Evolutionary conservation across 108 stramenopile species (phyloP), one percentile per base, ranked within the genome.

Genomic region (Pseudonitzschia multiseries): DNA sequence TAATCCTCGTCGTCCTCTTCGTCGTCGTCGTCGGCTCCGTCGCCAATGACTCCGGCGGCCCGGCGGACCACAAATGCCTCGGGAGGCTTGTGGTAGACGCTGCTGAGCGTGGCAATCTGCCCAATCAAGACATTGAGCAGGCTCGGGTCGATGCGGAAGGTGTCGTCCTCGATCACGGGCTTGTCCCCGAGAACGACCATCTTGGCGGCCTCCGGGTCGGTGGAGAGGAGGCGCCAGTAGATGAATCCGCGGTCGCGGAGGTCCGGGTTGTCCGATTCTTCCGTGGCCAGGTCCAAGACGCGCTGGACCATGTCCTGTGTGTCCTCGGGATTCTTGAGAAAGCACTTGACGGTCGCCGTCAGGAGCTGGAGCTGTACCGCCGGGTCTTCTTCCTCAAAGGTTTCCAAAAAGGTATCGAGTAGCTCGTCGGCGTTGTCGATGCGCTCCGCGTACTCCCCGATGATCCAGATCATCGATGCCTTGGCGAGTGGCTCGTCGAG

Each of bases 391-490:
- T 98, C 98, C 73, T 92, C 89, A 80, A 98, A 98, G 10, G 96
- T 88, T 69, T 99, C 98, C 43, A 99, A 75, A 85, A 99, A 99
- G 66, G 89, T 92, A 64, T 99, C 98, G 26, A 99, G 83, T 32
- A 99, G 86, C 77, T 99, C 98, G 77, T 98, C 98, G 12, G 99
- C 99, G 80, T 99, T 99, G 78, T 99, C 99, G 65, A 99, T 99
- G 59, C 97, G 96, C 77, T 98, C 98, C 0, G 98, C 98, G 78
- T 99, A 99, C 82, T 99, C 99, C n/a, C 99, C 99, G 80, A 99
- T 97, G 75, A 99, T 99, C 99, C 99, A 99, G 71, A 99, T 91
- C 95, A 99, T 98, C 57, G 83, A 79, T 8, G 98, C 99, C 84
- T 98, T 99, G 31, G 99, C 99, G 74, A 98, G 89, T 0, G 99